phyloP scores from a whole-genome alignment of 106 monocot species.

The Dioscorea zingiberensis region DNA sequence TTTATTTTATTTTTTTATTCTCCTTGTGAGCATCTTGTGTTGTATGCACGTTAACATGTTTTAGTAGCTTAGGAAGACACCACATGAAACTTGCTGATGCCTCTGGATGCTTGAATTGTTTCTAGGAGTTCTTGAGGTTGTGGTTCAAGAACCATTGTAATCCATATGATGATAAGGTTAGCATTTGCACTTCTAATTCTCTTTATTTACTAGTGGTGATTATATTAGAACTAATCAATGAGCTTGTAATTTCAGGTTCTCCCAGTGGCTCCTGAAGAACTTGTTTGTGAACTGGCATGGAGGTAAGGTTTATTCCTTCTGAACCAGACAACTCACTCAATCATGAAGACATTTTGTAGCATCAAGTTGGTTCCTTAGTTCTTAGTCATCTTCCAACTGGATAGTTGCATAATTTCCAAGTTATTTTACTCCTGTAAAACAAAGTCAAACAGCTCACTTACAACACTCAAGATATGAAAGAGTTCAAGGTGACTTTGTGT shows the following conservation, averaged over 20 bases:
- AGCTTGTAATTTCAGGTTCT: constrained; percentile 50
- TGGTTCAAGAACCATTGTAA: constrained; percentile 96
- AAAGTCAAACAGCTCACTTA: background rate
- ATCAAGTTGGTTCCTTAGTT: background rate
- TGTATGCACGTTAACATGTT: background rate
- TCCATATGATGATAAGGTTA: constrained; percentile 92
- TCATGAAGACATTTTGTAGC: too few species aligned
- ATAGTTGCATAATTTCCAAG: background rate
- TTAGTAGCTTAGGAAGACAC: background rate
- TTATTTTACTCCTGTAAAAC: background rate
- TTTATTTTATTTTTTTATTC: background rate
- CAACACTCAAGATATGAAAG: too few species aligned
- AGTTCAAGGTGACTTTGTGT: too few species aligned
- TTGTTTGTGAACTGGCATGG: constrained; percentile 94
- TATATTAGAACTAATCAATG: background rate
- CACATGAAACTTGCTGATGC: background rate
- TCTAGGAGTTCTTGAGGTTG: constrained; percentile 83
- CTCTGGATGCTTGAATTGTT: background rate
- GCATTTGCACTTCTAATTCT: background rate
- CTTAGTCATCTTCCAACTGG: background rate
- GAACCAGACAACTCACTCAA: background rate
- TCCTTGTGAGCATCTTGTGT: background rate
- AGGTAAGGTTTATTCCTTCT: constrained; percentile 38
- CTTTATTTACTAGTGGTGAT: background rate
- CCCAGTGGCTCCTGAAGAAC: constrained; percentile 83